Base-by-base conservation (phyloP, 805 yeast genomes). In the Cyberlindnera bimundalis region DNA sequence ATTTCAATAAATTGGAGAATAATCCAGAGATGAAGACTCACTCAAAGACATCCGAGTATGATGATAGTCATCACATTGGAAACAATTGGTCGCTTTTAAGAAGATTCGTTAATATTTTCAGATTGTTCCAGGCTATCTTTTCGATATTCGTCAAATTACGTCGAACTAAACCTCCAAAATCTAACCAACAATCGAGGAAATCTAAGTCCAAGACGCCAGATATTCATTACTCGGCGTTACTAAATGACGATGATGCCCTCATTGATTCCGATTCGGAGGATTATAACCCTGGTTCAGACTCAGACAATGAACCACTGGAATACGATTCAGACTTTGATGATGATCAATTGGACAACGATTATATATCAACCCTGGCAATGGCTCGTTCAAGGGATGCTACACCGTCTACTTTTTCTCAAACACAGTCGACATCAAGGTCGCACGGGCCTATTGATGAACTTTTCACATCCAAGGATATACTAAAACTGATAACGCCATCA, bases 211-310 rank as follows among this genome's bases (percentile, higher is more conserved):
- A 11, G 7, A n/a, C 9, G 4, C 23, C 23, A 12, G 23, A 17
- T 12, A 10, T 5, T 5, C 41, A 38, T 10, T 35, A 28, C 17
- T 16, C 37, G 4, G 31, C 37, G 9, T 20, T 38, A 15, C 20
- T 37, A n/a, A 29, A 38, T 24, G 35, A 30, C 28, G 42, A 37
- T 7, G 5, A 14, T 16, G 30, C 29, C n/a, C 13, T 37, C n/a
- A 9, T 39, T 2, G 38, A 27, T 70, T 16, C 76, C 41, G 55
- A 47, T 20, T 61, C 66, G 2, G 60, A 49, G 19, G 70, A 67
- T 31, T 61, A 56, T 33, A 24, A 47, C 40, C 43, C 52, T 54
- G 48, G 58, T 56, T 47, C 58, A 14, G 57, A 51, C 16, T 43
- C 50, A 5, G 60, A 53, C 15, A 12, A 23, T 23, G 59, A 54